Conservation (phyloP, 345 rosid species). For the Aegle marmelos region DNA sequence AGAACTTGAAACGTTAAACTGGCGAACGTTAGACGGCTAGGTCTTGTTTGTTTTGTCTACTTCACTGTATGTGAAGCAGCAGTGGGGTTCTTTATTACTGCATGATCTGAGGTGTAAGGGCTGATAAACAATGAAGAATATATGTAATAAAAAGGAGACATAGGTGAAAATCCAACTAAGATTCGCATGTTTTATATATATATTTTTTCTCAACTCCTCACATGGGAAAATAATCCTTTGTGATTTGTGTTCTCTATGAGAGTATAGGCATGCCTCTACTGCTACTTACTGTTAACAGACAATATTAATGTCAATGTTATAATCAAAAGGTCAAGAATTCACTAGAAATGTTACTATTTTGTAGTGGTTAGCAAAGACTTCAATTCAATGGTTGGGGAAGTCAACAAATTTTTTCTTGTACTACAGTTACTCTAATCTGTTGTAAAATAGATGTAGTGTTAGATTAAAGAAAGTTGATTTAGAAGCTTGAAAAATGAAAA, state of each 20-base stretch:
- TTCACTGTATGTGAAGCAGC: conserved; percentile 14
- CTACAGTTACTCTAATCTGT: not conserved
- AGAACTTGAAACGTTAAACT: no score
- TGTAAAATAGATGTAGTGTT: not conserved
- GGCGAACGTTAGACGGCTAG: no score
- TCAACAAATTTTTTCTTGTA: conserved; percentile 17
- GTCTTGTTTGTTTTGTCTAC: not conserved
- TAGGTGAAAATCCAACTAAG: conserved; percentile 15
- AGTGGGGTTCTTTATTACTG: not conserved
- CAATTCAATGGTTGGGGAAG: not conserved
- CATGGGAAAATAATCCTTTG: conserved; percentile 34
- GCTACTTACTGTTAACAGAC: conserved; percentile 18
- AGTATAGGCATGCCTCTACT: conserved; percentile 24
- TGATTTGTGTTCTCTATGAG: conserved; percentile 19
- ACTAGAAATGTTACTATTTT: not conserved
- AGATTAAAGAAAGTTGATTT: not conserved
- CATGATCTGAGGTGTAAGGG: not conserved
- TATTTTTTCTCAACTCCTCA: conserved; percentile 30
- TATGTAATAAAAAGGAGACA: not conserved
- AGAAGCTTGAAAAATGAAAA: not conserved
- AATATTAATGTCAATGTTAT: conserved; percentile 3
- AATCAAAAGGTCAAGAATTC: not conserved
- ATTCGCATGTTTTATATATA: conserved; percentile 28
- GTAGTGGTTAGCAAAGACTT: not conserved
- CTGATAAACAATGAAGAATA: not conserved